Base-by-base conservation (phyloP, 805 yeast species). In the Yarrowia osloensis region DNA sequence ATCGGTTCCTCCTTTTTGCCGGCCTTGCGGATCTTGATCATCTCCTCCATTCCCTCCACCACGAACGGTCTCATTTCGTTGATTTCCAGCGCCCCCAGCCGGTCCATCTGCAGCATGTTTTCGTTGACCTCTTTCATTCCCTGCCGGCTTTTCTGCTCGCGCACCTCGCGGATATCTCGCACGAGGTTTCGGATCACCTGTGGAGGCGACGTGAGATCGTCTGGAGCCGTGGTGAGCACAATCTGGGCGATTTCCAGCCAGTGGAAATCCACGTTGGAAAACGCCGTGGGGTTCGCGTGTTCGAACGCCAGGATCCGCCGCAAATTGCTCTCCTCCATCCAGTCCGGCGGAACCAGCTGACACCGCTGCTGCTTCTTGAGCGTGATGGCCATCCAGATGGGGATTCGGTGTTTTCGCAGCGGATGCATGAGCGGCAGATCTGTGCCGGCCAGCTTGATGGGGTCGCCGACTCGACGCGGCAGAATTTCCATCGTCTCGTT, bases 11-110 rank as follows among this genome's bases (percentile, higher is more conserved):
- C 72, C 31, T 67, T 70, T 15, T 67, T 69, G 19, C 63, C 62
- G 26, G 77, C 74, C 28, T 81, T 84, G 46, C 82, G 82, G 37
- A 91, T 74, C 65, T 81, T 80, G 55, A 90, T 81, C 69, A 95
- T 77, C 71, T 88, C 88, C 68, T 87, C 87, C 98, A 95, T 94
- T 0, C 90, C 88, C 15, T 80, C 79, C n/a, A 86, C 80, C 37
- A 92, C 86, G 73, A 91, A 89, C 2, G 97, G 96, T 70, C 97
- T 79, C 65, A 93, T 78, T 74, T 91, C 97, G 75, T 92, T 93
- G 69, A 95, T 88, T 75, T 94, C 99, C 82, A 92, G 75, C 44
- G 88, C 75, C 1, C 96, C 89, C 65, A 95, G 76, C 22, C 95
- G 91, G 71, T 92, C 94, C 75, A 94, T 80, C 73, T 87, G 91